Conservation (phyloP, 345 rosid species). For the Salix dunnii region DNA sequence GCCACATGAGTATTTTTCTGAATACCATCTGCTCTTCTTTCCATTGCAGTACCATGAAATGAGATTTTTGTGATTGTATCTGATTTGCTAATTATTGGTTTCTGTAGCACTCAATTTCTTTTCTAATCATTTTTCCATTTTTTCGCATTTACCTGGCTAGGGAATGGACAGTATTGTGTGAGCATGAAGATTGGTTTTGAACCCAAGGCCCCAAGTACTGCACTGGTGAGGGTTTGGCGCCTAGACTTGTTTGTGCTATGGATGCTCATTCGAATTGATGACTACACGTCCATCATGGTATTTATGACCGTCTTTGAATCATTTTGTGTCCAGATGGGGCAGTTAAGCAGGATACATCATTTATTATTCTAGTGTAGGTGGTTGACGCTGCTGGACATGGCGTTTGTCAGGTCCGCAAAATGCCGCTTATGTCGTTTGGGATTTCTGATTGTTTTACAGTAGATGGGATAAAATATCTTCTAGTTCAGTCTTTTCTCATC, state of each 20-base stretch:
- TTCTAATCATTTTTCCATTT: conserved; percentile 6
- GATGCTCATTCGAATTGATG: not conserved
- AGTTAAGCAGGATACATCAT: not conserved
- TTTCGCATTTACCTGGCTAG: conserved; percentile 9
- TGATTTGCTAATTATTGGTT: not conserved
- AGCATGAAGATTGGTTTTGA: conserved; percentile 13
- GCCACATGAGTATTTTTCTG: not conserved
- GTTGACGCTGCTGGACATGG: not conserved
- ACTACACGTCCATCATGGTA: not conserved
- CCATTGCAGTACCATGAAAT: not conserved
- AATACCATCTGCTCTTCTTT: not conserved
- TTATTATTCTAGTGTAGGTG: not conserved
- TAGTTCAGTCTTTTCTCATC: not conserved
- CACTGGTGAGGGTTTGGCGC: conserved; percentile 4
- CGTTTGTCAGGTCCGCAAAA: not conserved
- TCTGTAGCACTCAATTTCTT: not conserved
- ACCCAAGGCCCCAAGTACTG: not conserved
- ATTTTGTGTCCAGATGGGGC: not conserved
- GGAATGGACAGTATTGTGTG: conserved; percentile 4
- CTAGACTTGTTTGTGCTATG: not conserved
- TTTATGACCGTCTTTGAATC: not conserved
- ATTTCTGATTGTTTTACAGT: not conserved
- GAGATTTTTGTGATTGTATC: not conserved
- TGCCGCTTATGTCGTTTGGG: not conserved
- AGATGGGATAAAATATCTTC: not conserved